Base-by-base conservation (phyloP, 768 basidiomycete species). In the Tricholomella constricta region DNA sequence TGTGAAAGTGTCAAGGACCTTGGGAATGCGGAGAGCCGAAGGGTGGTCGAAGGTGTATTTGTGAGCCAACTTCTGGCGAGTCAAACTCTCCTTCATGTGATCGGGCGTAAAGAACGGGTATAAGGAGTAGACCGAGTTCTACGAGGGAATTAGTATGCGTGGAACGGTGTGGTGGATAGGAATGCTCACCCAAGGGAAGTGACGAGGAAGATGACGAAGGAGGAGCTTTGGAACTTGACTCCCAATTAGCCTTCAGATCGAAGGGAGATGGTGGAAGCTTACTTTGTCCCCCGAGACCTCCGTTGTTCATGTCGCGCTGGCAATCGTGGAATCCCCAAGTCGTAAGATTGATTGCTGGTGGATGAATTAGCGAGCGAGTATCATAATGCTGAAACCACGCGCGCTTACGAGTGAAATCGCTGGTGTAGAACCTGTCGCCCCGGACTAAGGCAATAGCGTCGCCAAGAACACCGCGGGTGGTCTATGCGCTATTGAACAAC, bases 251-350 rank as follows among this genome's bases (percentile, higher is more conserved):
- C 29, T 31, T 6, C 11, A 11, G 6, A 31, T 31, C 11, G 29
- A 31, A 31, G 6, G 29, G 6, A 31, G 6, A 31, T 31, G 6
- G 29, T 12, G 26, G 3, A 20, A 26, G 29, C 15, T 7, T 52
- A 62, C 57, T 45, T 36, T 51, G 29, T 10, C 59, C 37, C 43
- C 67, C 50, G 66, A 42, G 0, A 55, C 62, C 47, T 66, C 75
- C 51, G 61, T 64, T 31, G 65, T 68, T 54, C 61, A 62, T 62
- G 42, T 80, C 74, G 15, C 74, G 64, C 25, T 72, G 67, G 57
- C 74, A 77, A 56, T 82, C 81, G 27, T 76, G 66, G 66, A 69
- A 80, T 20, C 81, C 81, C 80, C 80, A 83, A 2, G 76, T 63
- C 0, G 81, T 82, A 38, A 82, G 57, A 52, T 77, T 74, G 32